Base-by-base conservation (phyloP, 139 green algal genomes). In the Astrephomene gubernaculifera region DNA sequence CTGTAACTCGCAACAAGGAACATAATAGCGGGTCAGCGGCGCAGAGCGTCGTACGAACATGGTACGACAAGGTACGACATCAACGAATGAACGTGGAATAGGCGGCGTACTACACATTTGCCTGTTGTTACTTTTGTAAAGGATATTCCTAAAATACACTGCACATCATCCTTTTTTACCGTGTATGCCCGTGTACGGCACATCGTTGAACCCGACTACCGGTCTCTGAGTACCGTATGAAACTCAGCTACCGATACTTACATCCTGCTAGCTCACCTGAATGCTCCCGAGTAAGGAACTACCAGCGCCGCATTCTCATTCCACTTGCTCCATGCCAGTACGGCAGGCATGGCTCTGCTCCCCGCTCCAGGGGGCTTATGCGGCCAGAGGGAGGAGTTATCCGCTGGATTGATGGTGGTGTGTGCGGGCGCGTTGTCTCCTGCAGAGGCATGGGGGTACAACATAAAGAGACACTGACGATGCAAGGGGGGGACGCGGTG, bases 381-480 rank as follows among this genome's bases (percentile, higher is more conserved):
- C 2, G 71, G 71, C 71, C 71, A 79, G 31, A 31, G 4, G 31
- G 21, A 24, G 38, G 33, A 35, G 70, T 29, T 9, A 43, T 60
- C 70, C n/a, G n/a, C n/a, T 2, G 27, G 43, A 1, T 27, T 1
- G 31, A 78, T 43, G n/a, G 33, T 64, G 31, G 45, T 45, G 21
- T 65, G 22, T 12, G 44, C 71, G 5, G 71, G 71, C 5, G 71
- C 36, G 45, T 79, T 49, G 71, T 79, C 71, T 31, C 49, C 71
- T 65, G 39, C 25, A 36, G n/a, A n/a, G n/a, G n/a, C n/a, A n/a
- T n/a, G n/a, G n/a, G n/a, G n/a, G n/a, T n/a, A n/a, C n/a, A n/a
- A n/a, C n/a, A n/a, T n/a, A n/a, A n/a, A n/a, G n/a, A n/a, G n/a
- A n/a, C n/a, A n/a, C n/a, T n/a, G n/a, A n/a, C n/a, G n/a, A n/a